Conservation (phyloP, 768 basidiomycete species). For the Psilocybe cyanescens region DNA sequence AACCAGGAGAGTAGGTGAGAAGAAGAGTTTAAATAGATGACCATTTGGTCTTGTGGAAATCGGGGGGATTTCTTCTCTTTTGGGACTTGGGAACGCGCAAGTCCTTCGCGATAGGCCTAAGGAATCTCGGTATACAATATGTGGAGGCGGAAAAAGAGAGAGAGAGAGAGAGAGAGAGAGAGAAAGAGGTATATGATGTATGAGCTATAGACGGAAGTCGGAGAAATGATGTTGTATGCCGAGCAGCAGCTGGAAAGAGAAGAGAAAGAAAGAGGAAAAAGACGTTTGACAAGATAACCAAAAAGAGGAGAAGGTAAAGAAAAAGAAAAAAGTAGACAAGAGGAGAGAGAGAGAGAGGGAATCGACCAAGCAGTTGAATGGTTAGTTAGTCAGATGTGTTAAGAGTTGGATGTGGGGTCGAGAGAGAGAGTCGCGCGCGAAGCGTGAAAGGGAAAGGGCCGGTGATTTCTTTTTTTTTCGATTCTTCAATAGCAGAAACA, state of each 20-base stretch:
- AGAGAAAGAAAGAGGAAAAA: conserved; percentile 3
- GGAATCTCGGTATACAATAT: conserved; percentile 19
- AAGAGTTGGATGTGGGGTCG: neutral
- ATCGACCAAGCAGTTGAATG: conserved; percentile 23
- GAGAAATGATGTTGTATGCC: conserved; percentile 13
- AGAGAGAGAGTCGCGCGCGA: neutral
- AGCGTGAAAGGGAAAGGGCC: neutral
- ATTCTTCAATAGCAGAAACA: conserved; percentile 1
- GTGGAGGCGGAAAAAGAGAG: conserved; percentile 10
- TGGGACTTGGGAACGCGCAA: conserved; percentile 40
- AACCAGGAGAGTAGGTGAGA: neutral
- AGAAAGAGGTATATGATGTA: conserved; percentile 16
- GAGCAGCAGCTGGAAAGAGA: conserved; percentile 11
- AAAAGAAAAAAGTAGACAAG: neutral
- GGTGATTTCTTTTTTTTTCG: neutral
- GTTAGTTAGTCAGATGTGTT: conserved; percentile 9
- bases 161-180: conserved; percentile 3
- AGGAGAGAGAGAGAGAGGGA: neutral
- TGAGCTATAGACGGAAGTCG: conserved; percentile 16
- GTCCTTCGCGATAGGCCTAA: conserved; percentile 38
- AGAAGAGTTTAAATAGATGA: conserved; percentile 1
- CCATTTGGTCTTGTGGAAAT: neutral
- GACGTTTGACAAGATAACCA: conserved; percentile 8
- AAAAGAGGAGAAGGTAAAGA: neutral
- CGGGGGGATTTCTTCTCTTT: conserved; percentile 26